Evolutionary conservation across 208 protist genomes (phyloP).

Genomic region (Trypanosoma melophagium): DNA sequence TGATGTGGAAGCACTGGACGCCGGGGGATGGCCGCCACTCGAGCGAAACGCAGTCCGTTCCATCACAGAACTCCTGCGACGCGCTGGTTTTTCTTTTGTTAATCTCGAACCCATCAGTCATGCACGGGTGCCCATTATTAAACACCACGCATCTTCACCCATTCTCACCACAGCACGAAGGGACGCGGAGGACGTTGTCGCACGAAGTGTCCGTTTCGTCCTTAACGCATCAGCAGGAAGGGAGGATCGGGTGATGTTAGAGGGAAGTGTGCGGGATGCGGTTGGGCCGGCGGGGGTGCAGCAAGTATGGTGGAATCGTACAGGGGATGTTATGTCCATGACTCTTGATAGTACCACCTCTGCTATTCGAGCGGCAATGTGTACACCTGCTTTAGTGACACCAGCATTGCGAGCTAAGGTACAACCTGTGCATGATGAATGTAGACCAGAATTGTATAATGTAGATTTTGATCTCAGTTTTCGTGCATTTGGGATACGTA

Average conservation of each 20-base stretch:
- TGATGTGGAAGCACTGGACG: constrained; percentile 64
- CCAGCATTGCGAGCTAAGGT: constrained; percentile 56
- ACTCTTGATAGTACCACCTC: constrained; percentile 66
- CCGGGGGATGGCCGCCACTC: constrained; percentile 69
- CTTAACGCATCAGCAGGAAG: constrained; percentile 48
- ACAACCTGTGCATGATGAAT: constrained; percentile 84
- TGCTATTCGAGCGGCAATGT: constrained; percentile 63
- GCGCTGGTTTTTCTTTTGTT: constrained; percentile 79
- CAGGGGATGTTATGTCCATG: constrained; percentile 60
- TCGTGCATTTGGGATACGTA: constrained; percentile 88
- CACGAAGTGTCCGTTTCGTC: constrained; percentile 67
- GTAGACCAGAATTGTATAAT: constrained; percentile 76
- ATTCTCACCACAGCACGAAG: constrained; percentile 35
- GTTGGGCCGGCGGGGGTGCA: constrained; percentile 54
- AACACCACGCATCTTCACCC: constrained; percentile 85
- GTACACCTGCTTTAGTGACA: constrained; percentile 42
- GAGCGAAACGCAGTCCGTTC: constrained; percentile 82
- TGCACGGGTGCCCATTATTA: constrained; percentile 89
- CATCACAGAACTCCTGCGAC: constrained; percentile 81
- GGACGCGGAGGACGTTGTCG: constrained; percentile 71
- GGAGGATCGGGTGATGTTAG: constrained; percentile 69
- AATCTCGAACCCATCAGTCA: constrained; percentile 85
- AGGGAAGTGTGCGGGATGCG: constrained; percentile 68
- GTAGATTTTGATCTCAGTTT: constrained; percentile 91
- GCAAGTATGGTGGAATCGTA: constrained; percentile 88